These are phyloP conservation scores for Citrullus colocynthis DNA, from an alignment of 306 rosid genomes.

Conservation along the genomic window DNA sequence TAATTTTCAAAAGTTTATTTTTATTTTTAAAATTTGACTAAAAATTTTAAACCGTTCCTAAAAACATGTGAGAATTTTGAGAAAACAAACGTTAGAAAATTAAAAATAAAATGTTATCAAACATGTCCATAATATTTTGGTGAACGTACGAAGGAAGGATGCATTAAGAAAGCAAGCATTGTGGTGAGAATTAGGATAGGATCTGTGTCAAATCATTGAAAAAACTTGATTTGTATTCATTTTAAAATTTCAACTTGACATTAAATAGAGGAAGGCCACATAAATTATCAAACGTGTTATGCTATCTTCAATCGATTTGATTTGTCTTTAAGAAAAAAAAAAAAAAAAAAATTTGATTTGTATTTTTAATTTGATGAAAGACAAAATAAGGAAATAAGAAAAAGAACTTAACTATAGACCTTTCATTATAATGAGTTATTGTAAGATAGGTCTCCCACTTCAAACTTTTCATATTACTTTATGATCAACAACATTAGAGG, in stretches of 20 bases:
- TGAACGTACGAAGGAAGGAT: no score
- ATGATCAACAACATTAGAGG: background rate
- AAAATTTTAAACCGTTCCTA: no score
- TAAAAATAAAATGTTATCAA: no score
- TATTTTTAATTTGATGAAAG: background rate
- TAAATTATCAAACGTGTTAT: background rate
- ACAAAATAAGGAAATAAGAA: background rate
- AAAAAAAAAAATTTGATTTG: no score
- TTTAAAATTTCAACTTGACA: background rate
- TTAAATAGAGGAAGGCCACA: background rate
- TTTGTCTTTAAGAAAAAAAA: background rate
- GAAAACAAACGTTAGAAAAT: no score
- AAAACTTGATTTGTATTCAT: background rate
- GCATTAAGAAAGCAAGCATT: background rate
- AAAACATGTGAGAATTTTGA: no score
- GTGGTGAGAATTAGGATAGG: background rate
- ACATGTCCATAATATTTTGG: no score
- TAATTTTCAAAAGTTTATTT: no score
- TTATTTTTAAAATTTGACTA: no score
- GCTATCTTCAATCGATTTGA: background rate
- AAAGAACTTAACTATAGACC: background rate
- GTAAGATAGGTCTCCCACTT: background rate
- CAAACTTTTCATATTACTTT: background rate
- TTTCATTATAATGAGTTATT: background rate
- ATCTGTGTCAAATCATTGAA: background rate